phyloP scores from a whole-genome alignment of 2,329 filamentous ascomycete genomes.

The Cladosporium sphaerospermum region DNA sequence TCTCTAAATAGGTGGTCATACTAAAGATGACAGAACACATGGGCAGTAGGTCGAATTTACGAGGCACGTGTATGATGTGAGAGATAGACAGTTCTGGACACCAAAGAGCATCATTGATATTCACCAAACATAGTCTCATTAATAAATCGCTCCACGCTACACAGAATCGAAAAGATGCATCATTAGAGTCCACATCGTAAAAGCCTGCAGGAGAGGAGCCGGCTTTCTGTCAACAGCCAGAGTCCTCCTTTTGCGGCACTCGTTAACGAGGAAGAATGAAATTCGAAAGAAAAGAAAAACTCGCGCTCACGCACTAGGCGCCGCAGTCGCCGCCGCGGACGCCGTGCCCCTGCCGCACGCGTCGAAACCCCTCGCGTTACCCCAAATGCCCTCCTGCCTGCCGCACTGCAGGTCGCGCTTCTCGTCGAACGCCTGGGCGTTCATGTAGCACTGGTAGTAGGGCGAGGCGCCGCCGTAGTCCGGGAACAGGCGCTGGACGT shows the following conservation, averaged over 20 bases:
- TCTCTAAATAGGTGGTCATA: too few relatives aligned
- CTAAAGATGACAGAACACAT: too few relatives aligned
- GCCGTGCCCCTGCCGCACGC: conserved; percentile 7
- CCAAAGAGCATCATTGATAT: neutral
- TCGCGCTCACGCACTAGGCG: neutral
- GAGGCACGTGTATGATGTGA: too few relatives aligned
- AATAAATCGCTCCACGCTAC: conserved; percentile 1
- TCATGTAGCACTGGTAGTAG: conserved; percentile 15
- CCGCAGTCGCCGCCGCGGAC: too few relatives aligned
- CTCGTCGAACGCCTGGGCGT: conserved; percentile 10
- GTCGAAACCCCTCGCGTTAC: conserved; percentile 15
- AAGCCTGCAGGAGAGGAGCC: neutral
- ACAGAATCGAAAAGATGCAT: conserved; percentile 8
- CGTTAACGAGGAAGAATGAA: conserved; percentile 9
- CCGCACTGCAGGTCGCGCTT: conserved; percentile 15
- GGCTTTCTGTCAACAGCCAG: conserved; percentile 8
- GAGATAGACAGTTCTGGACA: too few relatives aligned
- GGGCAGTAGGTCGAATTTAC: too few relatives aligned
- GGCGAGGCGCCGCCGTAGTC: conserved; percentile 10
- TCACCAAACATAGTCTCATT: conserved; percentile 12
- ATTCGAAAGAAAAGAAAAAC: neutral
- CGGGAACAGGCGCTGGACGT: conserved; percentile 15
- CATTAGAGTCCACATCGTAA: conserved; percentile 8
- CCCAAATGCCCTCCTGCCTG: conserved; percentile 11
- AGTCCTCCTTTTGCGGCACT: neutral